Evolutionary conservation across 2,329 filamentous ascomycete species (phyloP), one percentile per base, ranked within the genome.

Genomic region (Teratosphaeria destructans): DNA sequence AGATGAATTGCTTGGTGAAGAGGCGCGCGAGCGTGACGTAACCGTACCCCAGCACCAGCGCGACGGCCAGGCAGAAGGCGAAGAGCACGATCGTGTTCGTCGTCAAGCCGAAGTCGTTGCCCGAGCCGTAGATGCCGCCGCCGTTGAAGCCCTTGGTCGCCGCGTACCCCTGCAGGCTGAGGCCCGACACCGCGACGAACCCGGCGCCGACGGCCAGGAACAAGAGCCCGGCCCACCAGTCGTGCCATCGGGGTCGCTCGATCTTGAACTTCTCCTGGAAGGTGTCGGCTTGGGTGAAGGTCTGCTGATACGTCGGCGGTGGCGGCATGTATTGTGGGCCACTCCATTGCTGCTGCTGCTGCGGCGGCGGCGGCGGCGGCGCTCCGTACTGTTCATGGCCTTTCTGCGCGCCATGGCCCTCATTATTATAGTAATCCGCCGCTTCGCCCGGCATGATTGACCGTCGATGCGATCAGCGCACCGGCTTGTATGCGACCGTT

Each of bases 71-170:
- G 7, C 89, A 84, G 71, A 95, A 92, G 37, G 83, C 81, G 73
- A 97, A 95, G 16, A 96, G 81, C 49, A 95, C 84, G 49, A 96
- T 80, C 0, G 90, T 96, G 73, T 95, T 95, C 54, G 87, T 90
- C 69, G 89, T 83, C 61, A 96, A 81, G 2, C 82, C 81, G 66
- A 86, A 91, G 57, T 78, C 79, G 67, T 89, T 89, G 34, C 73
- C 68, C 54, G 83, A 80, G 65, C 82, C 81, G 71, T 94, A 92
- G 71, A 96, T 91, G 14, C 87, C 88, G 10, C 81, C 81, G 61
- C 87, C 88, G 64, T 84, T 85, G 71, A 82, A 82, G 12, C 77
- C 76, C 64, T 84, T 83, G 53, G 83, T 85, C 10, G 75, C 76
- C 64, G 83, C 79, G 68, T 95, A 96, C 57, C 88, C 88, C 64